Evolutionary conservation across 2,329 filamentous ascomycete genomes (phyloP).

Genomic region (Pyrenochaeta sp.): DNA sequence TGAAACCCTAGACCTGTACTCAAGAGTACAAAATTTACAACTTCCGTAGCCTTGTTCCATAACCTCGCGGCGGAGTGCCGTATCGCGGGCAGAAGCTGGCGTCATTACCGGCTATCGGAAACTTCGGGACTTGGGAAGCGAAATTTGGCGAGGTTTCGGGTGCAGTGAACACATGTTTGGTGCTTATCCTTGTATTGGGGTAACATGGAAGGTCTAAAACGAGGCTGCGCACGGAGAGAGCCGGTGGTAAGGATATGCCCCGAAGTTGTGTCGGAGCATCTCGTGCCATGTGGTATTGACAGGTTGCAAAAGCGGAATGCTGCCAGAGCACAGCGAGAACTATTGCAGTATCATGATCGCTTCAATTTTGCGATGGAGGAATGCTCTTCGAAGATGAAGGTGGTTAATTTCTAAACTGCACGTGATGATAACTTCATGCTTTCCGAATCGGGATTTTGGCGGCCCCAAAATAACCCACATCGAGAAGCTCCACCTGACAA

Average conservation of each 20-base stretch:
- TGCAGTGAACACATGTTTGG: neutral
- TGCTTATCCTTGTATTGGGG: neutral
- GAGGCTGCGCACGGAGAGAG: neutral
- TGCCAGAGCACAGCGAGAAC: neutral
- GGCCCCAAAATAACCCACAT: slow-evolving; percentile 23
- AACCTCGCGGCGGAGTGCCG: neutral
- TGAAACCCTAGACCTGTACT: neutral
- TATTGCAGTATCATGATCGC: no score
- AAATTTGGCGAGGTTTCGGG: neutral
- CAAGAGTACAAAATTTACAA: neutral
- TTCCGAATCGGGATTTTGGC: neutral
- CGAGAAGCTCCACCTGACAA: neutral
- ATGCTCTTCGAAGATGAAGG: neutral
- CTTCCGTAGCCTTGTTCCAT: neutral
- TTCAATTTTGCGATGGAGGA: no score
- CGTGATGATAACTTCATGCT: neutral
- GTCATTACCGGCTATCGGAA: neutral
- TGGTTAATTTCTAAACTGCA: neutral
- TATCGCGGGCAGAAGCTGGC: neutral
- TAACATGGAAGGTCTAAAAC: neutral
- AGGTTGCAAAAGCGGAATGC: neutral
- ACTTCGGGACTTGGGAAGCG: neutral
- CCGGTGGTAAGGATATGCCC: neutral
- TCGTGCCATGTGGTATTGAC: neutral
- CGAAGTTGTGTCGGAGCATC: neutral